Conservation (phyloP, 441 rosid genomes). For the Theobroma grandiflorum region DNA sequence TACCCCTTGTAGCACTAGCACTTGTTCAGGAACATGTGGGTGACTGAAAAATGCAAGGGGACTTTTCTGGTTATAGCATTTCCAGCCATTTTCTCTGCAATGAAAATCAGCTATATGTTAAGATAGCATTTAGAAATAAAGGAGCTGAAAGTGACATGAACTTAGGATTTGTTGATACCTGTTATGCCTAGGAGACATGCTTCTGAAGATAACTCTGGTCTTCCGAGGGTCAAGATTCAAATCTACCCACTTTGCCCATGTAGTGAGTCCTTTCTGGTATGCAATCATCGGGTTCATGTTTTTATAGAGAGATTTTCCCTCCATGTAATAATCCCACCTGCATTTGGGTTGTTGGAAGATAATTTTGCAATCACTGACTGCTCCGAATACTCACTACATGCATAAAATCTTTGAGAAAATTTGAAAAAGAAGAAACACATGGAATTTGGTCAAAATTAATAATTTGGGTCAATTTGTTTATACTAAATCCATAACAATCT, state of each 20-base stretch:
- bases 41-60: conserved; percentile 67
- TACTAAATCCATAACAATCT: not conserved
- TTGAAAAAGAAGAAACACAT: not conserved
- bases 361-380: not conserved
- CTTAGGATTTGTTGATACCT: conserved; percentile 40
- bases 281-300: conserved; percentile 91
- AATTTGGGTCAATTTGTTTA: not conserved
- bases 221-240: conserved; percentile 77
- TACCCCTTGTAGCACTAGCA: conserved; percentile 73
- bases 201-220: conserved; percentile 84
- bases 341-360: conserved; percentile 1
- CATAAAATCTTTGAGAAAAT: not conserved
- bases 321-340: conserved; percentile 98
- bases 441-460: not conserved
- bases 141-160: not conserved
- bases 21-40: conserved; percentile 64
- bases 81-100: conserved; percentile 82
- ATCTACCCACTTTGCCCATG: conserved; percentile 96
- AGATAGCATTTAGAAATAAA: not conserved
- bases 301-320: conserved; percentile 55
- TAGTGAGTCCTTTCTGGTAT: conserved; percentile 76
- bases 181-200: conserved; percentile 88
- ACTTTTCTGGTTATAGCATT: conserved; percentile 79
- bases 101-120: not conserved
- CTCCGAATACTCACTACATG: not conserved